phyloP scores from a whole-genome alignment of 2,329 filamentous ascomycete species.

The Sporothrix variecibatus region DNA sequence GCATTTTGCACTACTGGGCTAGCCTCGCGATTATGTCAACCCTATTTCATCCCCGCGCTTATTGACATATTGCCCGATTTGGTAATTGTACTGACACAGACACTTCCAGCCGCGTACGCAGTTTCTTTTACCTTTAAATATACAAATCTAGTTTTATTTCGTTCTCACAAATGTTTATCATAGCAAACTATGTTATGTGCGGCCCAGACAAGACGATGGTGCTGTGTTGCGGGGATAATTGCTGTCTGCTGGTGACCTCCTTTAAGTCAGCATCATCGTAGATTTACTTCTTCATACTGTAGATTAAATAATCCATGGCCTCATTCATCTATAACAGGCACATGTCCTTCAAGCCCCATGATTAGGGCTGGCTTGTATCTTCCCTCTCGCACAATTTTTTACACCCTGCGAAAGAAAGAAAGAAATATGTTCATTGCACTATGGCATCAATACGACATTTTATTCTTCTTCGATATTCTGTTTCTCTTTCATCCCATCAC shows the following conservation, averaged over 20 bases:
- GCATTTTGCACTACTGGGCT: background rate
- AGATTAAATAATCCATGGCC: background rate
- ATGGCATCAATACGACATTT: too few species aligned
- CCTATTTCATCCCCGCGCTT: background rate
- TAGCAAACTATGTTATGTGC: background rate
- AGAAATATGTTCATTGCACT: too few species aligned
- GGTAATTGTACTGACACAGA: background rate
- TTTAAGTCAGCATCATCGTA: background rate
- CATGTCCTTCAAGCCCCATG: background rate
- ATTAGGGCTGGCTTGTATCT: background rate
- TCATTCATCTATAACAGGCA: background rate
- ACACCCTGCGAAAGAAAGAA: too few species aligned
- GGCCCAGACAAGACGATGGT: too few species aligned
- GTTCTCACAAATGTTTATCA: background rate
- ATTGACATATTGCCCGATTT: background rate
- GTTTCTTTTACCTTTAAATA: constrained; percentile 13
- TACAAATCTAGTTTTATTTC: background rate
- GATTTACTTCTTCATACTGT: background rate
- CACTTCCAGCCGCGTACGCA: constrained; percentile 2
- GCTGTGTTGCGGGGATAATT: background rate
- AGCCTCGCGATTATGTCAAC: background rate
- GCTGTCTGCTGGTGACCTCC: background rate
- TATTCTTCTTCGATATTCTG: too few species aligned
- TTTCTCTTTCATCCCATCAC: background rate
- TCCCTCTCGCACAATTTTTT: background rate